Evolutionary conservation across 306 rosid genomes (phyloP), one percentile per base, ranked within the genome.

Genomic region (Psophocarpus tetragonolobus): DNA sequence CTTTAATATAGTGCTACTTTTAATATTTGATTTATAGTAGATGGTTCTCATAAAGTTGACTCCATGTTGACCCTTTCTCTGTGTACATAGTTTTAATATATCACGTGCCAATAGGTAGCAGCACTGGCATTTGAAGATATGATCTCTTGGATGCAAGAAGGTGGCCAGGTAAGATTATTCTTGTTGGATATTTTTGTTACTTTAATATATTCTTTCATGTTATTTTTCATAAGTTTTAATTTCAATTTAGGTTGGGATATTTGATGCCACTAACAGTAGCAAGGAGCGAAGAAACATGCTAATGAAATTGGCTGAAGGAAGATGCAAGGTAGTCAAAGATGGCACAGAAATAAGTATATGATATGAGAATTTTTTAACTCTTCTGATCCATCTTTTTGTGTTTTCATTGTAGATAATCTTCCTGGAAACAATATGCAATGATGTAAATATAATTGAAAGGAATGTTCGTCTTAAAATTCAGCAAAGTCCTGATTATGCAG

Each of bases 401-500:
- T 69, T 82, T 81, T 18, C 8, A 3, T 71, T 85, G 87, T 93
- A 95, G 98, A 92, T 95, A 69, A 91, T 95, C 84, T 95, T 95
- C 82, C 89, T 95, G 87, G 99, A 95, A 90, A 92, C 99, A 58
- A 73, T 95, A 77, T 95, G 99, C 86, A 95, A 95, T 71, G 99
- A 95, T 85, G 90, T 81, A 45, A 90, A 85, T 75, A 95, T 95
- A 81, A 92, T 95, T 60, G 98, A 95, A 85, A 90, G 97, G 83
- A 92, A 95, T 72, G 84, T 95, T 73, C 99, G 96, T 73, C 98
- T 95, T 70, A 95, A 95, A 87, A 95, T 95, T 81, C 99, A 95
- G 75, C 99, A 95, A 79, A 95, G 99, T 74, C 97, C 99, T n/a
- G 99, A 95, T 84, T 95, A 95, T 86, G 97, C 99, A 20, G 99